Base-by-base conservation (phyloP, 1,284 basidiomycete genomes). In the Salmacisia buchloeana region DNA sequence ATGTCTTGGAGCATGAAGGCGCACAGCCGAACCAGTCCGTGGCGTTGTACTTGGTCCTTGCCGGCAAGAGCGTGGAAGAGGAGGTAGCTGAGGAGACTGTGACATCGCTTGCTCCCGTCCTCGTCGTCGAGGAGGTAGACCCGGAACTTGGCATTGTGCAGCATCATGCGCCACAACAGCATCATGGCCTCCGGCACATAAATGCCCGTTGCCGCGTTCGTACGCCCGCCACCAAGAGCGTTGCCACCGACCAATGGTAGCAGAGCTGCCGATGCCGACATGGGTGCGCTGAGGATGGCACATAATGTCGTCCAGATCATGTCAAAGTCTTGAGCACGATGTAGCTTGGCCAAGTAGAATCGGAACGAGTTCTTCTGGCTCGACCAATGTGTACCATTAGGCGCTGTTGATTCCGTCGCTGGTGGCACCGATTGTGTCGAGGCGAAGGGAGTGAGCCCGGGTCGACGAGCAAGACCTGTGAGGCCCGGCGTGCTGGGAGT, bases 1-100 rank as follows among this genome's bases (percentile, higher is more conserved):
- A 97, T 81, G 3, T 91, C 89, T 77, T 98, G 94, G 3, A 97
- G 83, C 64, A 97, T 88, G 80, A 96, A 97, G 2, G 91, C 91
- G 34, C 94, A 83, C 2, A 91, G 86, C 54, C 94, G 86, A 71
- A 93, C 91, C 29, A 97, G 82, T 0, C 92, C 94, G 72, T 96
- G 89, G 82, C 94, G 88, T 63, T 94, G 91, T 88, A 73, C 15
- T 57, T 66, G 41, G 61, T 54, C 45, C 66, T 59, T 68, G 35
- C 77, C 67, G 9, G 65, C 61, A 2, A 78, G 64, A 3, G 73
- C 58, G 36, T 76, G 71, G 59, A 59, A 64, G 34, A 73, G 69
- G 43, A 72, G 62, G 29, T 64, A 61, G 10, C 57, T 25, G 31
- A 75, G 21, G 46, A 69, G 64, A 49, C 68, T 60, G 2, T 69